Evolutionary conservation across 768 basidiomycete genomes (phyloP).

Genomic region (Porphyrellus cyaneotinctus): DNA sequence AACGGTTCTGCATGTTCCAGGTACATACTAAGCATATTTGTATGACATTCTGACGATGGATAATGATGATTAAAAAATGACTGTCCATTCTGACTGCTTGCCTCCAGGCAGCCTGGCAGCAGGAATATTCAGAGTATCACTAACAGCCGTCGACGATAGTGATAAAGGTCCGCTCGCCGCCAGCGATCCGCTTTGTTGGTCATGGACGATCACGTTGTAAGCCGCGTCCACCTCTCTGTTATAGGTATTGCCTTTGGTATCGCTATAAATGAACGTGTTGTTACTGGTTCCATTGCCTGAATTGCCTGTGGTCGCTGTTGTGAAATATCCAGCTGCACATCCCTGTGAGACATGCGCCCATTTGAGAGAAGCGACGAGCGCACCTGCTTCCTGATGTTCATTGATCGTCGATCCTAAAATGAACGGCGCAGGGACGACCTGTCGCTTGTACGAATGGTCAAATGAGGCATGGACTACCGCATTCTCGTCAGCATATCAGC

Average conservation of each 20-base stretch:
- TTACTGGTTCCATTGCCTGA: conserved; percentile 65
- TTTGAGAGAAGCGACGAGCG: conserved; percentile 12
- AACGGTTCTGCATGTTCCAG: conserved; percentile 1
- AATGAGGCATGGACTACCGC: conserved; percentile 47
- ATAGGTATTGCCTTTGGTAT: conserved; percentile 60
- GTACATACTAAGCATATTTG: conserved; percentile 8
- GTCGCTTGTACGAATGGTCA: conserved; percentile 68
- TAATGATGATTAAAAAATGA: background rate
- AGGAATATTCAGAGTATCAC: conserved; percentile 1
- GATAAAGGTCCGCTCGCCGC: conserved; percentile 20
- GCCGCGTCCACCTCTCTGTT: conserved; percentile 56
- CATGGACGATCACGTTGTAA: conserved; percentile 56
- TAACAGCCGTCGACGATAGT: background rate
- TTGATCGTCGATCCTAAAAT: conserved; percentile 53
- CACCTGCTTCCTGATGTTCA: conserved; percentile 58
- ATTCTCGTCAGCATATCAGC: background rate
- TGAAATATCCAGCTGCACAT: conserved; percentile 48
- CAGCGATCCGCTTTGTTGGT: conserved; percentile 52
- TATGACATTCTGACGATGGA: conserved; percentile 1
- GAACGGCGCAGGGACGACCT: conserved; percentile 54
- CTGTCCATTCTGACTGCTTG: conserved; percentile 2
- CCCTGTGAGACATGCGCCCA: background rate
- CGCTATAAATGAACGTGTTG: conserved; percentile 62
- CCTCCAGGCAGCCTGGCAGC: conserved; percentile 37
- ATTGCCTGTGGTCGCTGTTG: conserved; percentile 42